Conservation (phyloP, 2,329 filamentous ascomycete species). For the Fusarium subglutinans region DNA sequence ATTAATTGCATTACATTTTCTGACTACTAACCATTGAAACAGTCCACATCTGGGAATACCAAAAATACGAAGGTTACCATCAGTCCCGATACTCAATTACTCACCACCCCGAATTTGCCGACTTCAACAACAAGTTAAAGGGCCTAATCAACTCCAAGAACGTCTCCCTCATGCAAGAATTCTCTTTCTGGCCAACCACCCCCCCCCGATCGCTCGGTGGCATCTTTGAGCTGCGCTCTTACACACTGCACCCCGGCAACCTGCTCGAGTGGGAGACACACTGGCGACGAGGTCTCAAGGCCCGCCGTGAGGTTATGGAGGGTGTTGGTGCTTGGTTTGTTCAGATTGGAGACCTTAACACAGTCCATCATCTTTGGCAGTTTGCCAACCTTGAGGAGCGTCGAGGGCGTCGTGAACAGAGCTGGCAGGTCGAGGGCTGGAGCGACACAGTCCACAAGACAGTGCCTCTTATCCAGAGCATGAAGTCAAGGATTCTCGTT, state of each 20-base stretch:
- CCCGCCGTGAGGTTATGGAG: constrained; percentile 96
- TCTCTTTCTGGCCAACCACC: constrained; percentile 98
- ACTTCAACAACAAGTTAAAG: constrained; percentile 86
- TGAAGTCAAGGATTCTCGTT: constrained; percentile 93
- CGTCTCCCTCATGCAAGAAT: constrained; percentile 97
- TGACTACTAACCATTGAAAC: constrained; percentile 27
- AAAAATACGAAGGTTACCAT: constrained; percentile 96
- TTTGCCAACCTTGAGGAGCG: constrained; percentile 97
- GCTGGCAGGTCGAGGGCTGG: constrained; percentile 96
- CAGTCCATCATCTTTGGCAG: constrained; percentile 97
- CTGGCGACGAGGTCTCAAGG: constrained; percentile 91
- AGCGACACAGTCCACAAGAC: constrained; percentile 98
- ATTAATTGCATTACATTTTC: neutral
- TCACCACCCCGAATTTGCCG: constrained; percentile 81
- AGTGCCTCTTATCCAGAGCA: constrained; percentile 93
- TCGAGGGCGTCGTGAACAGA: constrained; percentile 88
- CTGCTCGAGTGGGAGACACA: constrained; percentile 98
- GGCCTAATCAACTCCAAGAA: constrained; percentile 85
- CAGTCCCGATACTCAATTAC: constrained; percentile 87
- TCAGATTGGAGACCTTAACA: constrained; percentile 97
- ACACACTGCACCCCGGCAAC: constrained; percentile 95
- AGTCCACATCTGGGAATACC: constrained; percentile 99
- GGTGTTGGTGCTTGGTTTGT: constrained; percentile 99
- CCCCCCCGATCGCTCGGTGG: constrained; percentile 89
- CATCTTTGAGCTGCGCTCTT: constrained; percentile 94